These are phyloP conservation scores for Gossypium schwendimanii DNA, from an alignment of 441 rosid species.

Conservation along the genomic window DNA sequence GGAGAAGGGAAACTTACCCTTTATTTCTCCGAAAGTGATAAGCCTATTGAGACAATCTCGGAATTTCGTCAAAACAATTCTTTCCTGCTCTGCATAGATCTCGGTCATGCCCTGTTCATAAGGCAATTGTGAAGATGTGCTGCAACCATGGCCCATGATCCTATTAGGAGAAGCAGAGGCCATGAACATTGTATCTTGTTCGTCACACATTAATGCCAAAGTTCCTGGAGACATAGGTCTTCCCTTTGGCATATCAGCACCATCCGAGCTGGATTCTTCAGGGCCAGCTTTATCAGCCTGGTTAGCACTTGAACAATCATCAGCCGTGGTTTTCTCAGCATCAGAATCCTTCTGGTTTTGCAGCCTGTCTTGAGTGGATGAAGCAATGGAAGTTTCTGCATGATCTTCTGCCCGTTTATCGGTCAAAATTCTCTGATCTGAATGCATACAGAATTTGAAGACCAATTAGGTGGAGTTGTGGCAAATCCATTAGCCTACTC, in stretches of 20 bases:
- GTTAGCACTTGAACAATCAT: slow-evolving; percentile 50
- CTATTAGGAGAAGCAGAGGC: slow-evolving; percentile 61
- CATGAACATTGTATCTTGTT: slow-evolving; percentile 39
- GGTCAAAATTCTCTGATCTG: slow-evolving; percentile 50
- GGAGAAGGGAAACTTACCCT: slow-evolving; percentile 45
- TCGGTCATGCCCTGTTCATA: slow-evolving; percentile 54
- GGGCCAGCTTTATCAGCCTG: slow-evolving; percentile 45
- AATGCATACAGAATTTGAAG: slow-evolving; percentile 9
- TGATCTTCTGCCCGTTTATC: slow-evolving; percentile 48
- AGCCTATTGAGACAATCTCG: slow-evolving; percentile 86
- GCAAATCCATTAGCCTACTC: neutral
- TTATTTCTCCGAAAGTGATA: slow-evolving; percentile 76
- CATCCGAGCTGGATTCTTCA: slow-evolving; percentile 46
- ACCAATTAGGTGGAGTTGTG: neutral
- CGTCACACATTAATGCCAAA: slow-evolving; percentile 83
- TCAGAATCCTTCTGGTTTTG: slow-evolving; percentile 41
- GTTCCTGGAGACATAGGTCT: slow-evolving; percentile 97
- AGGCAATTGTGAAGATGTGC: slow-evolving; percentile 46
- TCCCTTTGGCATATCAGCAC: slow-evolving; percentile 46
- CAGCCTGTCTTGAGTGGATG: slow-evolving; percentile 47
- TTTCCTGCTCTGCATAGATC: slow-evolving; percentile 78
- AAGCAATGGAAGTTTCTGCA: slow-evolving; percentile 43
- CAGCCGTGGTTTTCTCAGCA: slow-evolving; percentile 34
- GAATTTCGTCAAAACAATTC: slow-evolving; percentile 60
- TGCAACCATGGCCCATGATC: slow-evolving; percentile 42